Evolutionary conservation across 805 yeast species (phyloP).

Genomic region (Candida endomychidarum): DNA sequence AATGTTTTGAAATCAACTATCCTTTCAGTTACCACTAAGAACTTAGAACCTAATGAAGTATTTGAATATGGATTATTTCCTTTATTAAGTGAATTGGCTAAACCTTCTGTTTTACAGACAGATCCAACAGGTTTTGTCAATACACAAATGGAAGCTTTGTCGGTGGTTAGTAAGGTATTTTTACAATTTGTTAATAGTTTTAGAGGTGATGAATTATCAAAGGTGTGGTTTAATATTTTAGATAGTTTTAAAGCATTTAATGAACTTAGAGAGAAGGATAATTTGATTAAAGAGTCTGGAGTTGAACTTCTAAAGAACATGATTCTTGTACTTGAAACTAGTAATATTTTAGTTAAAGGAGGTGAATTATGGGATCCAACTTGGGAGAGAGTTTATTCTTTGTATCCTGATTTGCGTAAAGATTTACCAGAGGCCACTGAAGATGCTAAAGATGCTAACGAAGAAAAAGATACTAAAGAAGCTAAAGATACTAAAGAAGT

Average conservation of each 20-base stretch:
- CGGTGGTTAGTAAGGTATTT: slow-evolving; percentile 60
- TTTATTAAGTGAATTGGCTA: slow-evolving; percentile 61
- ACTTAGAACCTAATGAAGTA: slow-evolving; percentile 50
- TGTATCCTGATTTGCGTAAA: slow-evolving; percentile 29
- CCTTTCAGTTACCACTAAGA: slow-evolving; percentile 38
- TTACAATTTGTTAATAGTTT: slow-evolving; percentile 33
- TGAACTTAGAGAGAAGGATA: slow-evolving; percentile 21
- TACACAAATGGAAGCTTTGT: slow-evolving; percentile 68
- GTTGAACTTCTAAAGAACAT: slow-evolving; percentile 41
- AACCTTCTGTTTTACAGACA: slow-evolving; percentile 57
- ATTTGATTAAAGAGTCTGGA: slow-evolving; percentile 30
- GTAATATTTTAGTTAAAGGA: slow-evolving; percentile 23
- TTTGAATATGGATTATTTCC: slow-evolving; percentile 79
- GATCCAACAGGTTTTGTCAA: slow-evolving; percentile 62
- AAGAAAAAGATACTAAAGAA: not conserved
- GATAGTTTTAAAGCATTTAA: slow-evolving; percentile 31
- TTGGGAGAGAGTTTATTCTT: slow-evolving; percentile 29
- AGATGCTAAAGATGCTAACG: slow-evolving; percentile 3
- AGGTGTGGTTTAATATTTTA: slow-evolving; percentile 36
- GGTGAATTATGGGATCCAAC: slow-evolving; percentile 32
- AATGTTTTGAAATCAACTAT: slow-evolving; percentile 55
- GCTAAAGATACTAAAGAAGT: slow-evolving; percentile 1
- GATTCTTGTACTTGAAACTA: slow-evolving; percentile 37
- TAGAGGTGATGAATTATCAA: slow-evolving; percentile 20
- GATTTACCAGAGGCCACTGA: slow-evolving; percentile 17